A percentile compares a stretch with the other conserved stretches of the same genome.
Conservation (phyloP, 2,329 filamentous ascomycete genomes). For the Colletotrichum tropicicola region DNA sequence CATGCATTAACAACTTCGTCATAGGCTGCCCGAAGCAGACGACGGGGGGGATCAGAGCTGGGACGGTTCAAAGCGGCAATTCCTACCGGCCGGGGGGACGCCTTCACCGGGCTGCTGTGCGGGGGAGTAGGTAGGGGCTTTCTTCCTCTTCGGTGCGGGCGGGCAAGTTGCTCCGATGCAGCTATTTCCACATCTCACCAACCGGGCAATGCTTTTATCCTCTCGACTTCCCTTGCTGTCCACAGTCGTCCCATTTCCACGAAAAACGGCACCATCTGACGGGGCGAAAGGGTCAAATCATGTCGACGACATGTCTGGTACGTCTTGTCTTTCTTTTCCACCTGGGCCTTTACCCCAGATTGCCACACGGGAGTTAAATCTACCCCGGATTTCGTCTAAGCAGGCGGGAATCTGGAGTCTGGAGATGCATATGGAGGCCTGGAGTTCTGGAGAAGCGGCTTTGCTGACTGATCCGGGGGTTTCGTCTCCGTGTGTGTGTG, state of each 20-base stretch:
- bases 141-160: neutral
- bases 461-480: too few species aligned
- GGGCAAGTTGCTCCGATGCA: slow-evolving; percentile 10
- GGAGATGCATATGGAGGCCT: neutral
- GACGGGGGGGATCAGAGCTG: neutral
- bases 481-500: neutral
- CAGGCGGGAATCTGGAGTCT: neutral
- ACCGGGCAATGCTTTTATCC: slow-evolving; percentile 13
- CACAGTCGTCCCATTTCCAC: slow-evolving; percentile 3
- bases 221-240: neutral
- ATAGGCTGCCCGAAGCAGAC: neutral
- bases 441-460: too few species aligned
- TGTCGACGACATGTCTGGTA: slow-evolving; percentile 25
- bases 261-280: neutral
- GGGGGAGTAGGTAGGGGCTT: neutral
- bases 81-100: neutral
- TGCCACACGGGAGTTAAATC: neutral
- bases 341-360: slow-evolving; percentile 9
- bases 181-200: slow-evolving; percentile 9
- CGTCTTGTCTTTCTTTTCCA: neutral
- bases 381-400: slow-evolving; percentile 8
- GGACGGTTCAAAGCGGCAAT: slow-evolving; percentile 4
- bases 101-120: neutral
- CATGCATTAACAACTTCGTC: slow-evolving; percentile 23
- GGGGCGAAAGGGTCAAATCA: slow-evolving; percentile 3